These are phyloP conservation scores for Candida gigantensis DNA, from an alignment of 1,139 yeast species.

Conservation along the genomic window DNA sequence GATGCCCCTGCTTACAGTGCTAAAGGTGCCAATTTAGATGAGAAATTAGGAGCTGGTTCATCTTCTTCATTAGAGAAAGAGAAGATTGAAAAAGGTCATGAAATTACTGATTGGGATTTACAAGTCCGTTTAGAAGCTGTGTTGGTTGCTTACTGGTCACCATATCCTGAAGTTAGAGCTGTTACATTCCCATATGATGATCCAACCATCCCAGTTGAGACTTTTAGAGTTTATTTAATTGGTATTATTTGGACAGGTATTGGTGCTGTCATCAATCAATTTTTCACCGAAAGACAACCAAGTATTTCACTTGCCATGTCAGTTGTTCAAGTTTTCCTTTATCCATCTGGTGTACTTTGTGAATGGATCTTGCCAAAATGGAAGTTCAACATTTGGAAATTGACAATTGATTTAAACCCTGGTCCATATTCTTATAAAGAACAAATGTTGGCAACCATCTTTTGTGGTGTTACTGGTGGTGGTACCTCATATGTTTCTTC, in stretches of 20 bases:
- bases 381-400: constrained; percentile 16
- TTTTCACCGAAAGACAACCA: constrained; percentile 60
- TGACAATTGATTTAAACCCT: constrained; percentile 22
- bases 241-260: constrained; percentile 55
- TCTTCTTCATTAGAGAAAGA: neutral
- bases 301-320: constrained; percentile 43
- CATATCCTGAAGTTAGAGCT: constrained; percentile 67
- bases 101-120: constrained; percentile 27
- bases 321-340: constrained; percentile 27
- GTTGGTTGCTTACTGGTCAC: constrained; percentile 55
- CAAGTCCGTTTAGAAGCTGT: constrained; percentile 46
- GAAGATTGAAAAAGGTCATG: constrained; percentile 17
- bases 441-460: constrained; percentile 28
- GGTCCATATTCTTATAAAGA: constrained; percentile 34
- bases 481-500: constrained; percentile 42
- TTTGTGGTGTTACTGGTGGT: constrained; percentile 32
- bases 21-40: neutral
- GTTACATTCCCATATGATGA: constrained; percentile 58
- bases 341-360: constrained; percentile 24
- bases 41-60: neutral
- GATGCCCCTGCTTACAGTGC: neutral
- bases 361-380: constrained; percentile 23
- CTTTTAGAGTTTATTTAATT: constrained; percentile 53
- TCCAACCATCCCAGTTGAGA: constrained; percentile 51
- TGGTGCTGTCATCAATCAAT: constrained; percentile 59